These are phyloP conservation scores for Sordariomycetes sp. DNA, from an alignment of 2,329 filamentous ascomycete species.

Conservation along the genomic window DNA sequence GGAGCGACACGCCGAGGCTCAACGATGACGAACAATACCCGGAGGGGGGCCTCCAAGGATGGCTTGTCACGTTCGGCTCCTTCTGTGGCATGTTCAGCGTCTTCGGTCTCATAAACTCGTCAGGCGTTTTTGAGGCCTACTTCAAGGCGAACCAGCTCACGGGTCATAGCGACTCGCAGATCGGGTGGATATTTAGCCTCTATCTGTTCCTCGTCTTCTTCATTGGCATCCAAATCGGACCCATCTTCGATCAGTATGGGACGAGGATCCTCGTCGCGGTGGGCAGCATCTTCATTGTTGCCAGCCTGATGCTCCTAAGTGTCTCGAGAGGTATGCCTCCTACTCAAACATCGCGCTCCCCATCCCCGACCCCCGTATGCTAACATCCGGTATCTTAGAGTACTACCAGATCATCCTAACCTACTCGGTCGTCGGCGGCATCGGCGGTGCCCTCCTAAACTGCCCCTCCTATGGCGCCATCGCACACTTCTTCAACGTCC, in stretches of 20 bases:
- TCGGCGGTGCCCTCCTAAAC: constrained; percentile 64
- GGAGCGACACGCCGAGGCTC: background rate
- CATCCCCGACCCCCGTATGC: background rate
- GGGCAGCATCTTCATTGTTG: constrained; percentile 49
- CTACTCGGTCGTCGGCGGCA: constrained; percentile 59
- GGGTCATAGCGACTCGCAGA: constrained; percentile 50
- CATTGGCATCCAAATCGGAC: constrained; percentile 69
- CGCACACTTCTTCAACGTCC: constrained; percentile 63
- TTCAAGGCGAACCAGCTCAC: constrained; percentile 58
- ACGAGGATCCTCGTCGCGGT: constrained; percentile 51
- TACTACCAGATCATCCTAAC: constrained; percentile 75
- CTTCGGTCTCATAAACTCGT: constrained; percentile 60
- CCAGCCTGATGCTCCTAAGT: constrained; percentile 53
- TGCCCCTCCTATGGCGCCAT: constrained; percentile 64
- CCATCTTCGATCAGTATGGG: constrained; percentile 66
- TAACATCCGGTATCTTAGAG: constrained; percentile 16
- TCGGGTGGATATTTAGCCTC: constrained; percentile 80
- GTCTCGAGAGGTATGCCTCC: constrained; percentile 39
- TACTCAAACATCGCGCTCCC: too few relatives aligned
- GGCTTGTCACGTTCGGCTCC: constrained; percentile 66
- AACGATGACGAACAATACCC: constrained; percentile 22
- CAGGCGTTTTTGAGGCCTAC: constrained; percentile 70
- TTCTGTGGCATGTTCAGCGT: constrained; percentile 59
- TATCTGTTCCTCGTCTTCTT: constrained; percentile 76
- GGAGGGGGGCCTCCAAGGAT: constrained; percentile 59